phyloP scores from a whole-genome alignment of 2,329 filamentous ascomycete species.

The Ceratocystis cacaofunesta region DNA sequence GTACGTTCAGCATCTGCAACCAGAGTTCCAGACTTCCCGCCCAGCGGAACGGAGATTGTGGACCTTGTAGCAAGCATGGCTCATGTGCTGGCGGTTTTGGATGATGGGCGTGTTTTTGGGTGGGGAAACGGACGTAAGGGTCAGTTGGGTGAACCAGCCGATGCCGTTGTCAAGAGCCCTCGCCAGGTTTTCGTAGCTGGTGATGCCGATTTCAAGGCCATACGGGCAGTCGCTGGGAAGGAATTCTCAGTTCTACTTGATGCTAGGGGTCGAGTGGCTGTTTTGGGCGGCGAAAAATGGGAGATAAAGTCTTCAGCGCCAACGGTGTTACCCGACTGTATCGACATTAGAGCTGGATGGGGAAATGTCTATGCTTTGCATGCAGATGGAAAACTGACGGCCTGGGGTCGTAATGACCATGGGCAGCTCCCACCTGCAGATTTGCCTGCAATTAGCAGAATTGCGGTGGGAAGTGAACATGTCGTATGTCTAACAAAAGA shows the following conservation, averaged over 20 bases:
- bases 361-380: conserved; percentile 60
- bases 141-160: conserved; percentile 52
- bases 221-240: conserved; percentile 59
- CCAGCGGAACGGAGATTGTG: conserved; percentile 39
- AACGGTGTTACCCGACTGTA: conserved; percentile 40
- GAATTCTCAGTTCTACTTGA: conserved; percentile 55
- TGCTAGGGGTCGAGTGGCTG: conserved; percentile 39
- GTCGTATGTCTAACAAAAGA: conserved; percentile 51
- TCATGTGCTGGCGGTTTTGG: conserved; percentile 60
- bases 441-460: conserved; percentile 41
- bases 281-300: conserved; percentile 68
- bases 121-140: conserved; percentile 84
- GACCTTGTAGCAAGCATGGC: conserved; percentile 60
- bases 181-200: conserved; percentile 39
- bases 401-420: conserved; percentile 77
- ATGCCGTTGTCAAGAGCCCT: conserved; percentile 39
- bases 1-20: conserved; percentile 34
- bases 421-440: conserved; percentile 57
- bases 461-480: conserved; percentile 87
- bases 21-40: conserved; percentile 48
- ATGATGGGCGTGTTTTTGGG: conserved; percentile 63
- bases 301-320: conserved; percentile 45
- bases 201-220: conserved; percentile 40
- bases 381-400: conserved; percentile 42
- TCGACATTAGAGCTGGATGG: conserved; percentile 65